Evolutionary conservation across 2,329 filamentous ascomycete genomes (phyloP).

Genomic region (Sphaerulina musiva): DNA sequence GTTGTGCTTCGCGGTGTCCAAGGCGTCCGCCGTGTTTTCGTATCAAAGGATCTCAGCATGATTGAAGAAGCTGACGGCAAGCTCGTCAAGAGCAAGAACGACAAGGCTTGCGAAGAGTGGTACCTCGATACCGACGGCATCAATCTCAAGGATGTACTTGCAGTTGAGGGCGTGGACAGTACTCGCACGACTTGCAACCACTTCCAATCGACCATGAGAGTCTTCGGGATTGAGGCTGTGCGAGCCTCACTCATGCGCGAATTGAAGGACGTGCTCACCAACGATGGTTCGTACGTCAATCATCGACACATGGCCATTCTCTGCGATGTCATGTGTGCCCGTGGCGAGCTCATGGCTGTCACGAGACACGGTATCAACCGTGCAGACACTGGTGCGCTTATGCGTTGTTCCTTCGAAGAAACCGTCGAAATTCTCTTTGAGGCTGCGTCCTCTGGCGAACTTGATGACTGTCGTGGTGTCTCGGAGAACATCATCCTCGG

Average conservation of each 20-base stretch:
- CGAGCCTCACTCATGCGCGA: constrained; percentile 81
- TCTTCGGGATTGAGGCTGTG: constrained; percentile 94
- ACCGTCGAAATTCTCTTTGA: constrained; percentile 97
- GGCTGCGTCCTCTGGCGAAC: constrained; percentile 85
- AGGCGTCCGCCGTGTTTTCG: constrained; percentile 84
- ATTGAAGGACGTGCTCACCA: constrained; percentile 85
- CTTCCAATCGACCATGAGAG: constrained; percentile 86
- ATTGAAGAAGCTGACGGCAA: constrained; percentile 63
- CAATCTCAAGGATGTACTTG: constrained; percentile 73
- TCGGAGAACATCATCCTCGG: constrained; percentile 99
- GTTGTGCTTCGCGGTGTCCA: constrained; percentile 84
- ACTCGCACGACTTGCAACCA: constrained; percentile 88
- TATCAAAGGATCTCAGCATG: constrained; percentile 71
- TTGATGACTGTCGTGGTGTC: constrained; percentile 96
- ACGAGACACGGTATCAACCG: constrained; percentile 98
- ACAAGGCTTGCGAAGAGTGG: constrained; percentile 79
- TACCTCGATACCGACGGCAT: constrained; percentile 93
- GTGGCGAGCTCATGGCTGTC: constrained; percentile 88
- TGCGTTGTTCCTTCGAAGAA: constrained; percentile 99
- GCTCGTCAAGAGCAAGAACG: constrained; percentile 65
- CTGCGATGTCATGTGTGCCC: constrained; percentile 95
- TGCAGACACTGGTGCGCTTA: constrained; percentile 92
- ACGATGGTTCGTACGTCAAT: constrained; percentile 99
- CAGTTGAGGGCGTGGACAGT: constrained; percentile 81
- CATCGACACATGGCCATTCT: constrained; percentile 92